phyloP scores from a whole-genome alignment of 2,329 filamentous ascomycete genomes.

The Aspergillus ibericus region DNA sequence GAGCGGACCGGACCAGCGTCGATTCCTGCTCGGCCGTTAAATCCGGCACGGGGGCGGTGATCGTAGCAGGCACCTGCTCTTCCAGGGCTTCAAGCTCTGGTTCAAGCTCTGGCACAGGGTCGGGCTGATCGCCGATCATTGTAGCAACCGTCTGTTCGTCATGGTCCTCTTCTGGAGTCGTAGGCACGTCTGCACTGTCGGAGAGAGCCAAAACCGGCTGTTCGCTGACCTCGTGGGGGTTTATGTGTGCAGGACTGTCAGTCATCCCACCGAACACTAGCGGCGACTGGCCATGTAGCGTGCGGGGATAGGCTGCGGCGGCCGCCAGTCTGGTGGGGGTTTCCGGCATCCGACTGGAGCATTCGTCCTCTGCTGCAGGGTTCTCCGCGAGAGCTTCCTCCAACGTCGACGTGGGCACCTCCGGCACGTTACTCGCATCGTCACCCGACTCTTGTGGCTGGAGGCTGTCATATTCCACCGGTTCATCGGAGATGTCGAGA shows the following conservation, averaged over 20 bases:
- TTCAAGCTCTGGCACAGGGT: too few species aligned
- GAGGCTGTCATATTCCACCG: constrained; percentile 12
- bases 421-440: constrained; percentile 7
- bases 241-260: constrained; percentile 16
- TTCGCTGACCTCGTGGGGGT: constrained; percentile 8
- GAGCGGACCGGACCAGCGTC: constrained; percentile 37
- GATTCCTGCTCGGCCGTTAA: constrained; percentile 33
- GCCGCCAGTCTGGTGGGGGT: constrained; percentile 10
- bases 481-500: constrained; percentile 13
- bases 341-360: constrained; percentile 14
- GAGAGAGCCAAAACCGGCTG: not conserved
- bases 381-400: constrained; percentile 13
- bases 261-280: constrained; percentile 4
- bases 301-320: constrained; percentile 19
- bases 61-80: constrained; percentile 1
- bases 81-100: not conserved
- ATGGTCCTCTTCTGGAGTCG: constrained; percentile 3
- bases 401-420: constrained; percentile 21
- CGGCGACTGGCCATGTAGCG: constrained; percentile 21
- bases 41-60: constrained; percentile 21
- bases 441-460: constrained; percentile 6
- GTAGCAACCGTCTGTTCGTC: constrained; percentile 12
- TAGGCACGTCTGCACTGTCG: not conserved
- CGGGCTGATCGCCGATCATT: constrained; percentile 12
- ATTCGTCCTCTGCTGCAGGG: constrained; percentile 16